These are phyloP conservation scores for Pichia sp. DNA, from an alignment of 1,139 yeast species.

Conservation along the genomic window DNA sequence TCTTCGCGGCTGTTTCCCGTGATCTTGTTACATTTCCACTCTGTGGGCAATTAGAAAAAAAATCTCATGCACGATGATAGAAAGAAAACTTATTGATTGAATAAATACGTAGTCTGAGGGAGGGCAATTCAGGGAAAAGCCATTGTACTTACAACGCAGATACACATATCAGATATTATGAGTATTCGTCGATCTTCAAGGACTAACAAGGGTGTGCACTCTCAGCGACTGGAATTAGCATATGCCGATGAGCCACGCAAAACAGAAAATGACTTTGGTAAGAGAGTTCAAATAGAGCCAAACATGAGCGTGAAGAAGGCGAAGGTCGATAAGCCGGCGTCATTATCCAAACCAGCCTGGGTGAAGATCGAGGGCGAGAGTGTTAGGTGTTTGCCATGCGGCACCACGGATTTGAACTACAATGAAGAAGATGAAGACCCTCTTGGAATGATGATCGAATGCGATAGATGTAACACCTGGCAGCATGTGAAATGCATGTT, in stretches of 20 bases:
- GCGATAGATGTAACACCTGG: conserved; percentile 79
- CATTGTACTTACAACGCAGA: too few relatives aligned
- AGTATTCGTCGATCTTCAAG: conserved; percentile 39
- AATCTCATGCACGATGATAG: background rate
- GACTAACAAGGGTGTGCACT: conserved; percentile 40
- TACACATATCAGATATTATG: background rate
- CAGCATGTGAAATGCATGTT: conserved; percentile 79
- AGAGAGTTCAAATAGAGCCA: background rate
- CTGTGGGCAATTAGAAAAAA: background rate
- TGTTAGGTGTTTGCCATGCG: conserved; percentile 63
- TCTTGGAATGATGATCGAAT: conserved; percentile 68
- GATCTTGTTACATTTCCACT: background rate
- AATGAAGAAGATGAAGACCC: conserved; percentile 59
- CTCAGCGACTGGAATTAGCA: conserved; percentile 1
- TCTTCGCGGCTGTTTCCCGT: background rate
- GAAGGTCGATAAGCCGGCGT: background rate
- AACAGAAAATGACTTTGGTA: background rate
- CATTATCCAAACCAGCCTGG: conserved; percentile 3
- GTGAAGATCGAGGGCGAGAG: conserved; percentile 21
- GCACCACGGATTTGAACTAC: conserved; percentile 59
- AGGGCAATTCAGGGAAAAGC: background rate
- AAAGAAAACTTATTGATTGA: background rate
- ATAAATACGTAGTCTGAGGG: too few relatives aligned
- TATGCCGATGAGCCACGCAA: conserved; percentile 5
- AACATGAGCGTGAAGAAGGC: background rate